A percentile compares a stretch with the other conserved stretches of the same genome.
phyloP scores from a whole-genome alignment of 768 basidiomycete genomes.

The Rickenella mellea region DNA sequence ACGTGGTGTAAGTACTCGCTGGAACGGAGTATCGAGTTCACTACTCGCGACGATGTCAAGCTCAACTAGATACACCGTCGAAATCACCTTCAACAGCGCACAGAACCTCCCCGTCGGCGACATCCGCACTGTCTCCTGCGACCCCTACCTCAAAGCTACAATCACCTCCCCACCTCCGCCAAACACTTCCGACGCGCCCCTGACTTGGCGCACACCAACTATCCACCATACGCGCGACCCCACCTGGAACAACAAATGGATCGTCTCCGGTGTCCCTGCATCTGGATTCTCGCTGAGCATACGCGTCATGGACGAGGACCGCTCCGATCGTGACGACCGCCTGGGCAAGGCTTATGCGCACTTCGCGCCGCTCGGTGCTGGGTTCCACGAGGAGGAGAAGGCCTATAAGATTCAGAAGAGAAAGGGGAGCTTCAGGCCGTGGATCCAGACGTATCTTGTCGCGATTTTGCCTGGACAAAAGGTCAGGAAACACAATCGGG shows the following conservation, averaged over 20 bases:
- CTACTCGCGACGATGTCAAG: too few relatives aligned
- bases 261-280: constrained; percentile 12
- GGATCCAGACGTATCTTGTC: constrained; percentile 19
- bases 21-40: too few relatives aligned
- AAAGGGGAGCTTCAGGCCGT: constrained; percentile 17
- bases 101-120: constrained; percentile 13
- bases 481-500: constrained; percentile 18
- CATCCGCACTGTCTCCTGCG: constrained; percentile 14
- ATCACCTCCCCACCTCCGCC: constrained; percentile 6
- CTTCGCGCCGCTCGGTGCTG: constrained; percentile 9
- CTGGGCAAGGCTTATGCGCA: constrained; percentile 14
- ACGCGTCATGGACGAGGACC: constrained; percentile 14
- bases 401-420: constrained; percentile 24
- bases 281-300: constrained; percentile 12
- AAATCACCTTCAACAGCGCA: constrained; percentile 5
- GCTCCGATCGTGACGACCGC: constrained; percentile 9
- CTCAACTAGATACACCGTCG: background rate
- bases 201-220: constrained; percentile 15
- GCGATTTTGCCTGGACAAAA: constrained; percentile 15
- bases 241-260: constrained; percentile 12
- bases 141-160: constrained; percentile 14
- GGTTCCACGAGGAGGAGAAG: constrained; percentile 18
- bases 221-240: constrained; percentile 13
- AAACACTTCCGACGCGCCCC: background rate
- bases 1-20: too few relatives aligned